Percentiles rank a stretch among this genome's conserved stretches.
These are phyloP conservation scores for Garcia nutans DNA, from an alignment of 345 rosid species.

Conservation along the genomic window DNA sequence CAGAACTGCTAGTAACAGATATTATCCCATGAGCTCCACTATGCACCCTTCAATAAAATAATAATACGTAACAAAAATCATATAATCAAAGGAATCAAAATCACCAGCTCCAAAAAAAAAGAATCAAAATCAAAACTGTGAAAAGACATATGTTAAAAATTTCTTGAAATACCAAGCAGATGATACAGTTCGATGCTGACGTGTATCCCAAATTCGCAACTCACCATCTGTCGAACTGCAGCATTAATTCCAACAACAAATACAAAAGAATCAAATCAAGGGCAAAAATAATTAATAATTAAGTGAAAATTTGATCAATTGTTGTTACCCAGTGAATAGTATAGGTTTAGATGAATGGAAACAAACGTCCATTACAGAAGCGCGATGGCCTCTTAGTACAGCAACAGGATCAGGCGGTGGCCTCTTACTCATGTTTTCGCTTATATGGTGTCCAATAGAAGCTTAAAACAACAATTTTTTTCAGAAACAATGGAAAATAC, in stretches of 20 bases:
- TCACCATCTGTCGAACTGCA: constrained; percentile 87
- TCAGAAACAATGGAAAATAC: too few species aligned
- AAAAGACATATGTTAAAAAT: background rate
- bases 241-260: background rate
- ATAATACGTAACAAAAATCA: constrained; percentile 5
- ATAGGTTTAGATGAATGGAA: constrained; percentile 71
- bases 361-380: constrained; percentile 76
- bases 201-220: constrained; percentile 78
- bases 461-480: background rate
- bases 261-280: background rate
- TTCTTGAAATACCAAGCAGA: constrained; percentile 55
- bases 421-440: constrained; percentile 54
- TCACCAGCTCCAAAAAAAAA: too few species aligned
- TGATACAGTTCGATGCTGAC: constrained; percentile 66
- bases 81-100: background rate
- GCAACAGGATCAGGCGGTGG: constrained; percentile 86
- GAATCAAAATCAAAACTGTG: background rate
- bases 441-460: background rate
- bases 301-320: background rate
- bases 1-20: constrained; percentile 59
- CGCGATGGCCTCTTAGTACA: constrained; percentile 89
- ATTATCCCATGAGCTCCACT: constrained; percentile 84
- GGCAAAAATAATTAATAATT: background rate
- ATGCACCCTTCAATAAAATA: constrained; percentile 56
- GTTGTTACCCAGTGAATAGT: constrained; percentile 66